Evolutionary conservation across 164 flowering plant species (phyloP), one percentile per base, ranked within the genome.

Genomic region (Vitis vinifera): DNA sequence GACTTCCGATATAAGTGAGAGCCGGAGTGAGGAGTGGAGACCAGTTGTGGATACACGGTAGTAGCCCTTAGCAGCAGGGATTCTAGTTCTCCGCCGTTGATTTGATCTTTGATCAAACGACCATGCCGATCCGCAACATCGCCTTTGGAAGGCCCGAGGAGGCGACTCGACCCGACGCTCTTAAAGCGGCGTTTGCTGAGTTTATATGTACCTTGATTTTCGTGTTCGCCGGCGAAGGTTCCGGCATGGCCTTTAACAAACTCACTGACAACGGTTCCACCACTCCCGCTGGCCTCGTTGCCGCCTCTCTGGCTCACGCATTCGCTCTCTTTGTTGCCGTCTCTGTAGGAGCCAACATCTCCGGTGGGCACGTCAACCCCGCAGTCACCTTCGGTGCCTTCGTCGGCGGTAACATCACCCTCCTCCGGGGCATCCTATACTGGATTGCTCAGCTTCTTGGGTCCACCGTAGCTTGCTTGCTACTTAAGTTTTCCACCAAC

Each of bases 221-320:
- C 75, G 90, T 89, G 44, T 89, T 88, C 63, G 95, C 95, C 44
- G 95, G 95, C 59, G 69, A 84, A 68, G 95, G 95, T 27, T 88
- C 95, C 9, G 89, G 89, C 70, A 84, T 90, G 83, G 96, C 93
- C 58, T 86, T 83, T 77, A 74, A 51, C 71, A 86, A 87, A 83
- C 79, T 85, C 31, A 83, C 86, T 0, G 14, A 47, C 62, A 55
- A 71, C 52, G 85, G 77, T 0, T 49, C 84, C 58, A 51, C 73
- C 53, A 84, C 91, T 0, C 88, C 92, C 0, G 68, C 87, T 9
- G 91, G 89, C 5, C 85, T 90, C 4, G 65, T 90, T 0, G 80
- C 88, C 7, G 91, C 89, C 15, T 66, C 95, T 0, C 2, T 90
- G 0, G 91, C 94, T 9, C 89, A 86, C 55, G 94, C 73, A 3